Base-by-base conservation (phyloP, 2,329 filamentous ascomycete genomes). In the Monosporascus ibericus region DNA sequence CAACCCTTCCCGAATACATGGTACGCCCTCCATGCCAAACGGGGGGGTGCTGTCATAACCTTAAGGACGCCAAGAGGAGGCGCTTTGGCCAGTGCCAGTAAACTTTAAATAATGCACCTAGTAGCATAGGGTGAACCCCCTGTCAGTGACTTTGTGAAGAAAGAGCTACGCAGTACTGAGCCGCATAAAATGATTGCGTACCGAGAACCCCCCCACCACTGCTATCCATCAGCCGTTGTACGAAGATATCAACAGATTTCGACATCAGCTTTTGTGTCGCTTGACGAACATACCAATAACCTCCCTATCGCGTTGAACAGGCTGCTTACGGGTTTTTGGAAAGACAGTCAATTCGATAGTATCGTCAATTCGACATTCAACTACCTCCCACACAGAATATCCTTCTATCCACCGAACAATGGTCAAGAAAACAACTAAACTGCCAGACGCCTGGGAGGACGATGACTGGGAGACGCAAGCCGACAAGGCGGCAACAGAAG, bases 381-480 rank as follows among this genome's bases (percentile, higher is more conserved):
- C 34, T 44, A 24, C 44, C 25, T 36, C 44, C 44, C 20, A 38
- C 11, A 52, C 51, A 30, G 44, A 46, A 30, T 11, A 34, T 34
- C 24, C 30, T 36, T 40, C 30, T 22, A 6, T 15, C 11, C 1
- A 9, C 30, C 30, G 9, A 34, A 54, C 46, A 67, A 77, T 76
- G 76, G 63, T 66, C 60, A 75, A 74, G 72, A 72, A 68, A 72
- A 76, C 52, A 18, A 52, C 60, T 47, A 70, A 69, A 22, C 69
- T 86, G 53, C 85, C 88, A 38, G 83, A 91, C 68, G 92, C 90
- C 20, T 96, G 92, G 92, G 90, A 92, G 36, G 80, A 75, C 58
- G 86, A 95, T 62, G 89, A 96, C 65, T 97, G 92, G 91, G 89
- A 92, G 68, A 72, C 75, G 6, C 80, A 87, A 65, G 90, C 88